Evolutionary conservation across 768 basidiomycete genomes (phyloP), one percentile per base, ranked within the genome.

Genomic region (Trametes cubensis): DNA sequence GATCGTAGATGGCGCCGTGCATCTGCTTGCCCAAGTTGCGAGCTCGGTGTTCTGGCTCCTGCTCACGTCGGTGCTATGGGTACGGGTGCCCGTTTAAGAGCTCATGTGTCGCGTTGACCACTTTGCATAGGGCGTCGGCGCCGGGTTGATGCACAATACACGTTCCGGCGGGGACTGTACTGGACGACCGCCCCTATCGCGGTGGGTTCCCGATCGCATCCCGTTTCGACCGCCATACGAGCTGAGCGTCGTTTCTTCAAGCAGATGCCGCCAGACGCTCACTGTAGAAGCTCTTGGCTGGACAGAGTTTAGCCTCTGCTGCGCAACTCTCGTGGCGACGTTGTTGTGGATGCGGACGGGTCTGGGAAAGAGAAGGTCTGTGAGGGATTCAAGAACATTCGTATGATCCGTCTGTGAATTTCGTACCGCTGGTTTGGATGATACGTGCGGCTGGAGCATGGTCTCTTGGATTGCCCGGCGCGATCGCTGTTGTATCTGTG

Each of bases 221-320:
- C 55, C 46, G 42, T 55, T 48, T 41, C 52, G 42, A 21, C 58
- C 44, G 25, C 52, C 41, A 46, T 54, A 49, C 30, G 45, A 55
- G 48, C 63, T 67, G 47, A 67, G 40, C 52, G 23, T 50, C 34
- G 2, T 20, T 18, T 39, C 53, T 38, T 59, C 40, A 30, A 25
- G 28, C 40, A 88, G 84, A 66, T 92, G 91, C 74, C 80, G 87
- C 65, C 85, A 90, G 71, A 83, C 83, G 2, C 75, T 91, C 63
- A 89, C 89, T 5, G 85, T 90, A 7, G 87, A 89, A 72, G 86
- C 86, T 0, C 70, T 92, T 17, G 89, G 88, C 5, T 92, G 90
- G 90, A 83, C 86, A 52, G 88, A 90, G 65, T 86, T 90, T 63
- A 81, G 79, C 7, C 71, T 92, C 20, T 87, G 86, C 67, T 56